Percentiles rank a stretch among this genome's conserved stretches.
These are phyloP conservation scores for Paracoccidioides lutzii DNA, from an alignment of 2,329 filamentous ascomycete species.

Conservation along the genomic window DNA sequence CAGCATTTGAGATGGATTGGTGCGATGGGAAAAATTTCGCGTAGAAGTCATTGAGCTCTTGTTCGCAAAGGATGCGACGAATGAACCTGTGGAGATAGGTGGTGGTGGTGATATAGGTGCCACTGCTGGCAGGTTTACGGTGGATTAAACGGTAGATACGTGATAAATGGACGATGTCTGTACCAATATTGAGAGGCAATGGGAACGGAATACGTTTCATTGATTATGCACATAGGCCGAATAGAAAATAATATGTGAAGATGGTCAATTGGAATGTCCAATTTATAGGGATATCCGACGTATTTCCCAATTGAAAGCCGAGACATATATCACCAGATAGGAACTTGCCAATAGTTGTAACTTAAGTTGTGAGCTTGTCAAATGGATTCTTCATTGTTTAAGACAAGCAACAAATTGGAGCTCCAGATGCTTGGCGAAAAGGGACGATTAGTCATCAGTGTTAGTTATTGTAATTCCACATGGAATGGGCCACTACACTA, in stretches of 20 bases:
- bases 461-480: too few species aligned
- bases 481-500: too few species aligned
- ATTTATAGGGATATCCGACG: too few species aligned
- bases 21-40: conserved; percentile 22
- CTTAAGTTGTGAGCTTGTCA: too few species aligned
- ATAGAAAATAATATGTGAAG: background rate
- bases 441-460: too few species aligned
- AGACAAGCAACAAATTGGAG: too few species aligned
- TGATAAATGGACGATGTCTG: conserved; percentile 60
- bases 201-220: conserved; percentile 43
- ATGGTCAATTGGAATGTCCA: background rate
- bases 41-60: conserved; percentile 30
- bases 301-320: too few species aligned
- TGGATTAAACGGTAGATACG: conserved; percentile 51
- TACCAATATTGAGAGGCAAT: conserved; percentile 57
- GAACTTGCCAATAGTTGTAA: too few species aligned
- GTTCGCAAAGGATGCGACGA: conserved; percentile 29
- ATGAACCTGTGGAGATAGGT: conserved; percentile 25
- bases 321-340: too few species aligned
- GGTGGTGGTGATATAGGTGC: conserved; percentile 1
- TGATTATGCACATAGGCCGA: background rate
- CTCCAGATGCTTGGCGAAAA: too few species aligned
- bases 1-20: conserved; percentile 12
- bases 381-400: too few species aligned
- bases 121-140: conserved; percentile 21